These are phyloP conservation scores for Albophoma yamanashiensis DNA, from an alignment of 2,329 filamentous ascomycete species.

Conservation along the genomic window DNA sequence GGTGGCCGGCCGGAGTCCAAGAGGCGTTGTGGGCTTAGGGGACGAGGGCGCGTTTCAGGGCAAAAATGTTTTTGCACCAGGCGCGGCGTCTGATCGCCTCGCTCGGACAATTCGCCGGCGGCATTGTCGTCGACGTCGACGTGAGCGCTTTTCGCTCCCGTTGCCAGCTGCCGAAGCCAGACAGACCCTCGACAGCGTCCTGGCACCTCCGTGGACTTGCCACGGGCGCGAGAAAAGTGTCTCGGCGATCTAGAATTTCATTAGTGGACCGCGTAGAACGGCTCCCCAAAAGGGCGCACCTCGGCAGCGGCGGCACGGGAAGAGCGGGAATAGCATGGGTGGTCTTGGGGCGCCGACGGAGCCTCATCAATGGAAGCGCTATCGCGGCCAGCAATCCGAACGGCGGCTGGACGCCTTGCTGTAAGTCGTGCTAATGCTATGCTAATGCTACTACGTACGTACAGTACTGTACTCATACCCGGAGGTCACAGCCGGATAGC, in stretches of 20 bases:
- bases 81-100: neutral
- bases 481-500: neutral
- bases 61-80: neutral
- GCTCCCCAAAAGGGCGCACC: neutral
- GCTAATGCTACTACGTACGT: too few species aligned
- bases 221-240: neutral
- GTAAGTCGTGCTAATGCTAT: neutral
- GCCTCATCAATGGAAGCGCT: neutral
- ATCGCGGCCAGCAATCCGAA: neutral
- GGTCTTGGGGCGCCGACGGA: neutral
- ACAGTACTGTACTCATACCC: neutral
- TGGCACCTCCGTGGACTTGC: neutral
- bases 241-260: neutral
- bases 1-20: neutral
- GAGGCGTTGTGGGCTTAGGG: neutral
- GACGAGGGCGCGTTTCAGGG: neutral
- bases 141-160: neutral
- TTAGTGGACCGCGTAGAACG: neutral
- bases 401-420: too few species aligned
- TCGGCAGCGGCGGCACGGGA: conserved; percentile 1
- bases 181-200: neutral
- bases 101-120: neutral
- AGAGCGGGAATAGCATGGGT: neutral
- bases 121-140: neutral
- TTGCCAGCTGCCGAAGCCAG: neutral